Evolutionary conservation across 1,284 basidiomycete species (phyloP), one percentile per base, ranked within the genome.

Genomic region (Phenoliferia sp.): DNA sequence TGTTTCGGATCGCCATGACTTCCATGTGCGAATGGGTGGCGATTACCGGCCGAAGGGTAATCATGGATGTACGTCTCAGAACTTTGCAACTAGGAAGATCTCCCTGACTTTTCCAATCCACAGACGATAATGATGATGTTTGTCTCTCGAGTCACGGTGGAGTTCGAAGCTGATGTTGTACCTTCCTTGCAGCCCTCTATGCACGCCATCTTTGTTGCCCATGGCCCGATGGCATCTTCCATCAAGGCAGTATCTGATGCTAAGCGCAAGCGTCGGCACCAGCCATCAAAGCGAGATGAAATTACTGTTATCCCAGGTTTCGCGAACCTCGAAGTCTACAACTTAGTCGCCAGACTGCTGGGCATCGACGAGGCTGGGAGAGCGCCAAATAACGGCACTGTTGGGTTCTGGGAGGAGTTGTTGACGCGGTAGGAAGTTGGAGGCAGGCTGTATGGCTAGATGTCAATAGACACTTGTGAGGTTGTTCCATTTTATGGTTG

Each of bases 151-250:
- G 22, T 54, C 29, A 19, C 50, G 31, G 29, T 48, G 22, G 22
- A 15, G 7, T 17, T 44, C 26, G 26, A 2, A 22, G 59, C 33
- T 36, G 10, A 15, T 29, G 28, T 61, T 32, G n/a, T 61, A 36
- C 26, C 39, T 12, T 22, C 39, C 39, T 12, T 44, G 39, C 39
- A 87, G 50, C 76, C 81, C 12, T 83, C 88, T 3, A 95, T 95
- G 93, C 86, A 87, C 64, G 92, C 92, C 0, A 88, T 92, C 78
- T 94, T 95, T 78, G 88, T 94, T 69, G 90, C 90, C 2, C 88
- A 90, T 75, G 92, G 92, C 1, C 92, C 92, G 0, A 92, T 92
- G 76, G 87, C 89, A 16, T 78, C 84, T 5, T 83, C 84, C 61
- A 83, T 86, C 64, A 92, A 90, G 77, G 80, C 82, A 2, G 77